phyloP scores from a whole-genome alignment of 306 rosid species.

The Inga laurina region DNA sequence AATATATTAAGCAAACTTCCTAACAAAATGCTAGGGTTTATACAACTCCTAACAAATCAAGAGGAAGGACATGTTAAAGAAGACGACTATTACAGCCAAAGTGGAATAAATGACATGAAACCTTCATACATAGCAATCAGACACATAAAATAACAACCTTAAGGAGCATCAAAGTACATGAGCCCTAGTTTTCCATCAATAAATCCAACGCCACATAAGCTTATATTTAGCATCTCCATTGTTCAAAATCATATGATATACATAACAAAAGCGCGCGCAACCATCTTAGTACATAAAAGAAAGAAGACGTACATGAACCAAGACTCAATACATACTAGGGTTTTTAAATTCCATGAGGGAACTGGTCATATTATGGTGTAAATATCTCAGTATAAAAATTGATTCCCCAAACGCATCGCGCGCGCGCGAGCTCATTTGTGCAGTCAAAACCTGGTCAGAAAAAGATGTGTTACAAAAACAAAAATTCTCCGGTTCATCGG shows the following conservation, averaged over 20 bases:
- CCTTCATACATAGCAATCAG: not conserved
- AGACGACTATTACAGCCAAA: not conserved
- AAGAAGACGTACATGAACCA: not conserved
- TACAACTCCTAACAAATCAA: slow-evolving; percentile 23
- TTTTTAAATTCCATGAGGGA: slow-evolving; percentile 26
- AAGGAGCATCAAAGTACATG: slow-evolving; percentile 8
- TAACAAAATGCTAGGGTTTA: slow-evolving; percentile 39
- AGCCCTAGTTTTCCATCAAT: slow-evolving; percentile 55
- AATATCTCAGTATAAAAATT: slow-evolving; percentile 26
- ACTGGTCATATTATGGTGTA: not conserved
- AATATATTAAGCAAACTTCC: slow-evolving; percentile 24
- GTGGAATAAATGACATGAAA: slow-evolving; percentile 1
- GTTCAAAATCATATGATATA: slow-evolving; percentile 5
- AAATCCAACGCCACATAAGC: slow-evolving; percentile 5
- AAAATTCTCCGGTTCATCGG: slow-evolving; percentile 32
- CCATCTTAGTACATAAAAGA: slow-evolving; percentile 21
- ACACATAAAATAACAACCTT: slow-evolving; percentile 44
- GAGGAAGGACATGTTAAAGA: not conserved
- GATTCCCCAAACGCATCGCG: slow-evolving; percentile 12
- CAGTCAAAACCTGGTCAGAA: slow-evolving; percentile 18
- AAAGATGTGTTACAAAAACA: slow-evolving; percentile 13
- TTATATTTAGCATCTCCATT: slow-evolving; percentile 9
- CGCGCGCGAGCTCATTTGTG: not conserved
- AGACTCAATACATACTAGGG: slow-evolving; percentile 44
- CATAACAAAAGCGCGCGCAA: not conserved